These are phyloP conservation scores for Penicillium alfredii DNA, from an alignment of 495 filamentous ascomycete species.

Conservation along the genomic window DNA sequence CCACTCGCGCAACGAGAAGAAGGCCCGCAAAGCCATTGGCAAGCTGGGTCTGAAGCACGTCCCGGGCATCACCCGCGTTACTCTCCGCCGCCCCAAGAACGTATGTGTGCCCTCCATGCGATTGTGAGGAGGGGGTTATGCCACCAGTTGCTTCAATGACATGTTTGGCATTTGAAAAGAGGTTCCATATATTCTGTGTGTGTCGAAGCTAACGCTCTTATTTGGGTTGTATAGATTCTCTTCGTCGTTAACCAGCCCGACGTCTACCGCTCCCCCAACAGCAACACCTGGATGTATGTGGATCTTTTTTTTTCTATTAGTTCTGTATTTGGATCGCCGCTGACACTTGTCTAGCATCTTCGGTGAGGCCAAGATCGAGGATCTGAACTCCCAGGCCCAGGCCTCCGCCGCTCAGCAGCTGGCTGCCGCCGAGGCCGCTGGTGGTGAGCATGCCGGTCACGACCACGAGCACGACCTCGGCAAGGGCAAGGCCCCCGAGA, in stretches of 20 bases:
- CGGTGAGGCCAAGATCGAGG: slow-evolving; percentile 99
- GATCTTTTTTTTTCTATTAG: neutral
- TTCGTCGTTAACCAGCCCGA: slow-evolving; percentile 99
- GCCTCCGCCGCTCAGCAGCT: slow-evolving; percentile 89
- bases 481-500: slow-evolving; percentile 71
- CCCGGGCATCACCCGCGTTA: slow-evolving; percentile 95
- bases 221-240: slow-evolving; percentile 61
- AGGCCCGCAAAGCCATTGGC: slow-evolving; percentile 95
- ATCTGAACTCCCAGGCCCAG: slow-evolving; percentile 95
- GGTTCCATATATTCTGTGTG: too few species aligned
- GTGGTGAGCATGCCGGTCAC: slow-evolving; percentile 69
- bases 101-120: too few species aligned
- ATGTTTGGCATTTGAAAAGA: neutral
- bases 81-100: slow-evolving; percentile 95
- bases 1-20: slow-evolving; percentile 99
- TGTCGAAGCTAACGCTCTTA: too few species aligned
- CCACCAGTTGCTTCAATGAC: neutral
- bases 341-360: slow-evolving; percentile 68
- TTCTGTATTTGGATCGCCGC: slow-evolving; percentile 4
- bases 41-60: slow-evolving; percentile 97
- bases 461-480: slow-evolving; percentile 71
- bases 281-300: slow-evolving; percentile 98
- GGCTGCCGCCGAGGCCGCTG: slow-evolving; percentile 71
- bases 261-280: slow-evolving; percentile 96
- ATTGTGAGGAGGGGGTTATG: too few species aligned